Evolutionary conservation across 768 basidiomycete genomes (phyloP).

Genomic region (Tylopilus sp.): DNA sequence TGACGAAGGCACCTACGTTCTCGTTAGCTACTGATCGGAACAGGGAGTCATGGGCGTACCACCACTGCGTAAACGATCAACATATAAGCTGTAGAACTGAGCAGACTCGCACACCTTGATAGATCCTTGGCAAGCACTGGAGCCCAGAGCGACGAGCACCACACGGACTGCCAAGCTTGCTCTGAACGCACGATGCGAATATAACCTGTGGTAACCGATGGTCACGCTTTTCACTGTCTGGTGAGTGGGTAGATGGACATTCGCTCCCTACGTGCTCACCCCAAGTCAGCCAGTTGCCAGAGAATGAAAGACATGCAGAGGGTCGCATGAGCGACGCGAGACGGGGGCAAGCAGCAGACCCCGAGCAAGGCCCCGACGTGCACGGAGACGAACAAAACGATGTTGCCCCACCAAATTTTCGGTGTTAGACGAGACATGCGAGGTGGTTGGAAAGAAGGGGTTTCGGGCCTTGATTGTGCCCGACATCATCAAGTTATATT

Average conservation of each 20-base stretch:
- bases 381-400: background rate
- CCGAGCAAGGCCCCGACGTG: slow-evolving; percentile 7
- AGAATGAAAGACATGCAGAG: slow-evolving; percentile 5
- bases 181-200: slow-evolving; percentile 6
- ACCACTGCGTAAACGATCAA: slow-evolving; percentile 5
- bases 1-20: slow-evolving; percentile 10
- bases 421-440: background rate
- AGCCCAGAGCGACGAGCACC: slow-evolving; percentile 4
- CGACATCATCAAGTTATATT: no score
- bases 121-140: slow-evolving; percentile 10
- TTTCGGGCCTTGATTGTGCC: no score
- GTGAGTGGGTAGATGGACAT: slow-evolving; percentile 1
- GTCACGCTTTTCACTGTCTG: slow-evolving; percentile 5
- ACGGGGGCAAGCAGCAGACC: slow-evolving; percentile 4
- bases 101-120: slow-evolving; percentile 3
- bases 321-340: slow-evolving; percentile 1
- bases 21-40: background rate
- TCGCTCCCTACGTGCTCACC: slow-evolving; percentile 2
- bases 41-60: background rate
- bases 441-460: no score
- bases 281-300: slow-evolving; percentile 8
- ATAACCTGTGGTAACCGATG: slow-evolving; percentile 12
- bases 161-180: slow-evolving; percentile 3
- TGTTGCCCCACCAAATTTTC: slow-evolving; percentile 8
- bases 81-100: no score